Evolutionary conservation across 2,329 filamentous ascomycete genomes (phyloP), one percentile per base, ranked within the genome.

Genomic region (Aspergillus sp.): DNA sequence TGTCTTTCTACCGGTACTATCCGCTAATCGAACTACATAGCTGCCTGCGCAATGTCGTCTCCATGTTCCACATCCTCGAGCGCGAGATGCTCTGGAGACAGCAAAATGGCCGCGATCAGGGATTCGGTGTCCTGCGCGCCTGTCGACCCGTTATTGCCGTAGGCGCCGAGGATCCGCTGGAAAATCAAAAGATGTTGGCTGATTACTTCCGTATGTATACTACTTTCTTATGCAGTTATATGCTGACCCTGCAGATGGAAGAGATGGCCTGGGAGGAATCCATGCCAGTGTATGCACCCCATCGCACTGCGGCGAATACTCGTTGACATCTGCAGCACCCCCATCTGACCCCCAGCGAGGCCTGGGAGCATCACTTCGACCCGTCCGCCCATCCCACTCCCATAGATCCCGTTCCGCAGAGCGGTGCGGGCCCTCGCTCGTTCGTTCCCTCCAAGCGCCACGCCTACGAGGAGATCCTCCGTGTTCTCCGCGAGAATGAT

Each of bases 1-100:
- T n/a, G n/a, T n/a, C n/a, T n/a, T n/a, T n/a, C n/a, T n/a, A n/a
- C n/a, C n/a, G n/a, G n/a, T n/a, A n/a, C n/a, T n/a, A n/a, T n/a
- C n/a, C n/a, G n/a, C n/a, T n/a, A n/a, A n/a, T n/a, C n/a, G n/a
- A n/a, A n/a, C n/a, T n/a, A 14, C 29, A 13, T 39, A 88, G 82
- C 58, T 95, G 86, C 50, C 70, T 95, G 31, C 78, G 82, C 31
- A 98, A 98, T 61, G 79, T 83, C 11, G 80, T 96, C 24, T 82
- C 86, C 15, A 69, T 96, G 40, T 96, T 98, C 65, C 81, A 95
- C 51, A 80, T 93, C 37, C 73, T 98, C 33, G 86, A 93, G 44
- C 84, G 86, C 54, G 91, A 98, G 63, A 70, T 86, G 46, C 71
- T 75, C 45, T 96, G 88, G 88, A 75, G 91, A 42, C 76, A 75